Base-by-base conservation (phyloP, 2,329 filamentous ascomycete species). In the Thielaviopsis musarum region DNA sequence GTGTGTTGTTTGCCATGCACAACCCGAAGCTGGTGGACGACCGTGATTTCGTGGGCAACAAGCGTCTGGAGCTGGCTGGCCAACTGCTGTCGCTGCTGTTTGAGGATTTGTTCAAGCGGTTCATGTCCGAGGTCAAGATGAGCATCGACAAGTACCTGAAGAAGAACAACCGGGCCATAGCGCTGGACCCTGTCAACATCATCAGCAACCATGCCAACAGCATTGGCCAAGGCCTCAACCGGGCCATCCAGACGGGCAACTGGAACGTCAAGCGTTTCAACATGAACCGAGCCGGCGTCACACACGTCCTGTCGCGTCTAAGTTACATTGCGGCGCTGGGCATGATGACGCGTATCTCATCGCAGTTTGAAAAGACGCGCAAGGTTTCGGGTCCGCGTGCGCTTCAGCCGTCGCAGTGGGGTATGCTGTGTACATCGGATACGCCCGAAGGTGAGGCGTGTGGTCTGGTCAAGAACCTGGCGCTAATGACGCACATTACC, bases 271-370 rank as follows among this genome's bases (percentile, higher is more conserved):
- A 96, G 72, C 89, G 94, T 69, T 98, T 98, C 75, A 90, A 91
- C 71, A 98, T 98, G 93, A 94, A 97, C 68, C 80, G 91, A 69
- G 91, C 93, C 22, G 93, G 93, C 68, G 90, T 98, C 22, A 97
- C 94, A 0, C 93, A 98, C 71, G 90, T 98, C 49, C 77, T 98
- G 55, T 97, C 91, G 72, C 83, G 93, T 64, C 77, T 98, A 59
- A 97, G 91, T 71, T 98, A 97, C 69, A 96, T 98, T 70, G 88
- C 87, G 63, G 93, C 93, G 28, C 80, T 98, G 28, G 94, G 94
- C 63, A 98, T 98, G 94, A 98, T 98, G 93, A 98, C 93, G 15
- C 81, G 93, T 70, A 97, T 98, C 67, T 93, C 87, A 70, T 94
- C 88, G 78, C 93, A 98, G 74, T 98, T 98, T 67, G 93, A 98